Conservation (phyloP, 1,139 yeast species). For the Scheffersomyces stambukii region DNA sequence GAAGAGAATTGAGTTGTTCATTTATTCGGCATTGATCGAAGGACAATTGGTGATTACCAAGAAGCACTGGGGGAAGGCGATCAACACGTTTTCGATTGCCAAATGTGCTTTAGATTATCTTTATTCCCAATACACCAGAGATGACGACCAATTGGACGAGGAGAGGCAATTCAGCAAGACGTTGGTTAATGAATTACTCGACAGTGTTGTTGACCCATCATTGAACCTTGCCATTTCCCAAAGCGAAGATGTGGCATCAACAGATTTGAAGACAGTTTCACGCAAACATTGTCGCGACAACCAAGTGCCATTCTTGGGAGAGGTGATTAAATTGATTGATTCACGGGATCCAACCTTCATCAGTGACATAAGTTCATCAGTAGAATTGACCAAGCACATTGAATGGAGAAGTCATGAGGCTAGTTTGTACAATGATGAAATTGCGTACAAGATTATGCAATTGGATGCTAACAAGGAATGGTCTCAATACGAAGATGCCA, state of each 20-base stretch:
- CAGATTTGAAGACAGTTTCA: constrained; percentile 46
- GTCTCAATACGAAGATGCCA: constrained; percentile 17
- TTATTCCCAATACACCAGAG: constrained; percentile 13
- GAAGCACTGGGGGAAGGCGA: constrained; percentile 55
- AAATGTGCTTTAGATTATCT: constrained; percentile 58
- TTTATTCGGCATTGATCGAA: constrained; percentile 55
- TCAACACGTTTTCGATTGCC: constrained; percentile 54
- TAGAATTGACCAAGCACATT: constrained; percentile 33
- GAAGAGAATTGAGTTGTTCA: constrained; percentile 52
- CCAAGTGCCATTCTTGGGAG: constrained; percentile 29
- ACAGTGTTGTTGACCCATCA: constrained; percentile 65
- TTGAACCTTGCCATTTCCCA: constrained; percentile 56
- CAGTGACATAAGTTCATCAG: constrained; percentile 13
- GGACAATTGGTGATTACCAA: constrained; percentile 58
- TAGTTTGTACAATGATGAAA: constrained; percentile 61
- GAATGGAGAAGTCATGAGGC: constrained; percentile 80
- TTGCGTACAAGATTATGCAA: constrained; percentile 56
- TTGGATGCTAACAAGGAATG: constrained; percentile 31
- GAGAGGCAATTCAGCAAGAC: constrained; percentile 31
- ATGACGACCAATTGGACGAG: constrained; percentile 10
- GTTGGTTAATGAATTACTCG: constrained; percentile 53
- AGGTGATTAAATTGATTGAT: constrained; percentile 42
- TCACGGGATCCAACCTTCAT: constrained; percentile 37
- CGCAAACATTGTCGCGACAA: constrained; percentile 39
- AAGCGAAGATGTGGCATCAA: constrained; percentile 21